Evolutionary conservation across 371 early-diverging fungal genomes (phyloP).

Genomic region (Mortierella sp.): DNA sequence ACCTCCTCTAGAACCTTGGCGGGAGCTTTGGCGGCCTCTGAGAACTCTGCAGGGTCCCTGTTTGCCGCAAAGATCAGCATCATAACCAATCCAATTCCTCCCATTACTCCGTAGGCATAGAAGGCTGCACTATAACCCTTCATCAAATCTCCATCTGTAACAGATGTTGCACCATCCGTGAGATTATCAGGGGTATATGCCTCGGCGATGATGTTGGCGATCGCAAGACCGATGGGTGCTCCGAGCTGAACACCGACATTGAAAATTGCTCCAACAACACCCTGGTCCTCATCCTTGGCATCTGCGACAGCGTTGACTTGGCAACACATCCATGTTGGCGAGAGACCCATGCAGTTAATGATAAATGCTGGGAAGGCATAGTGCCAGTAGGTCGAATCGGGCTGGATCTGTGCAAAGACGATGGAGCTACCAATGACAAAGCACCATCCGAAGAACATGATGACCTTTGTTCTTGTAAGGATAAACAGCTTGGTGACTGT

Average conservation of each 20-base stretch:
- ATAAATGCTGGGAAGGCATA: slow-evolving; percentile 32
- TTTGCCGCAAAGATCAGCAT: slow-evolving; percentile 27
- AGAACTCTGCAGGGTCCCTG: slow-evolving; percentile 28
- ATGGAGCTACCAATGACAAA: slow-evolving; percentile 36
- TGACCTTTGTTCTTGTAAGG: slow-evolving; percentile 27
- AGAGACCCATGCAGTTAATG: slow-evolving; percentile 34
- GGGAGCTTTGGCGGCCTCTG: not conserved
- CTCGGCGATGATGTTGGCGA: slow-evolving; percentile 37
- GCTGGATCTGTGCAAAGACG: slow-evolving; percentile 29
- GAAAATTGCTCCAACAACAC: slow-evolving; percentile 37
- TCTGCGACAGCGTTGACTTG: slow-evolving; percentile 44
- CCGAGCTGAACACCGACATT: slow-evolving; percentile 37
- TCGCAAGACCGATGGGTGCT: slow-evolving; percentile 40
- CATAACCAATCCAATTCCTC: slow-evolving; percentile 28
- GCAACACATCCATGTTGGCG: slow-evolving; percentile 32
- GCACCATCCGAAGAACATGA: slow-evolving; percentile 34
- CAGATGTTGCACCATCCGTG: not conserved
- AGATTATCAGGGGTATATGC: slow-evolving; percentile 1
- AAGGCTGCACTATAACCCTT: slow-evolving; percentile 28
- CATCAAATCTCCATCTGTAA: slow-evolving; percentile 12
- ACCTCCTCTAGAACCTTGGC: not conserved
- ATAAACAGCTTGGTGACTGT: slow-evolving; percentile 16
- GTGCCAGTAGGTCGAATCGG: slow-evolving; percentile 31
- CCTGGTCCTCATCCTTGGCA: slow-evolving; percentile 35
- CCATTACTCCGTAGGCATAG: slow-evolving; percentile 31